phyloP scores from a whole-genome alignment of 805 yeast genomes.

The Ogataea polymorpha region DNA sequence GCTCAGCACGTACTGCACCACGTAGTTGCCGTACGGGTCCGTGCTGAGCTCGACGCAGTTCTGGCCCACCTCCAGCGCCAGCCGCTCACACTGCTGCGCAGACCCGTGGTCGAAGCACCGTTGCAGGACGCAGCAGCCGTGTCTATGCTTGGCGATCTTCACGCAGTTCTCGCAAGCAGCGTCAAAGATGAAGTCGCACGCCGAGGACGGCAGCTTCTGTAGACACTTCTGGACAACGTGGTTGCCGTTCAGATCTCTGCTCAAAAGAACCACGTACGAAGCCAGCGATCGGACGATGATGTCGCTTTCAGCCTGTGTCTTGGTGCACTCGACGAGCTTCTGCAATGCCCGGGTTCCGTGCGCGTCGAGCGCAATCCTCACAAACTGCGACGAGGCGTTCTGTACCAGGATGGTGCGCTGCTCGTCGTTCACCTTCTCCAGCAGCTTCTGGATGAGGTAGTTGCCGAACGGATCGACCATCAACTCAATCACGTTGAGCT shows the following conservation, averaged over 20 bases:
- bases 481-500: constrained; percentile 72
- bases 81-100: constrained; percentile 59
- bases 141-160: constrained; percentile 89
- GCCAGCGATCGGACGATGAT: constrained; percentile 37
- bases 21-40: constrained; percentile 97
- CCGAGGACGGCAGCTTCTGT: constrained; percentile 62
- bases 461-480: constrained; percentile 99
- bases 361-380: constrained; percentile 82
- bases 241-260: constrained; percentile 91
- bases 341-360: constrained; percentile 97
- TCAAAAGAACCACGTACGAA: constrained; percentile 71
- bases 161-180: constrained; percentile 72
- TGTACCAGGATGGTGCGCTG: constrained; percentile 70
- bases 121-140: constrained; percentile 96
- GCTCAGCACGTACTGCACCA: constrained; percentile 81
- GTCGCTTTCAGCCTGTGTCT: constrained; percentile 66
- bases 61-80: constrained; percentile 65
- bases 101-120: constrained; percentile 91
- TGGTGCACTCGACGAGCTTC: constrained; percentile 80
- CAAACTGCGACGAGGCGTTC: constrained; percentile 70
- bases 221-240: constrained; percentile 94
- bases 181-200: constrained; percentile 85
- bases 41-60: constrained; percentile 68
- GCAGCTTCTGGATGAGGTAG: constrained; percentile 83
- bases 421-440: constrained; percentile 68